Evolutionary conservation across 208 protist genomes (phyloP), one percentile per base, ranked within the genome.

Genomic region (Leptomonas seymouri): DNA sequence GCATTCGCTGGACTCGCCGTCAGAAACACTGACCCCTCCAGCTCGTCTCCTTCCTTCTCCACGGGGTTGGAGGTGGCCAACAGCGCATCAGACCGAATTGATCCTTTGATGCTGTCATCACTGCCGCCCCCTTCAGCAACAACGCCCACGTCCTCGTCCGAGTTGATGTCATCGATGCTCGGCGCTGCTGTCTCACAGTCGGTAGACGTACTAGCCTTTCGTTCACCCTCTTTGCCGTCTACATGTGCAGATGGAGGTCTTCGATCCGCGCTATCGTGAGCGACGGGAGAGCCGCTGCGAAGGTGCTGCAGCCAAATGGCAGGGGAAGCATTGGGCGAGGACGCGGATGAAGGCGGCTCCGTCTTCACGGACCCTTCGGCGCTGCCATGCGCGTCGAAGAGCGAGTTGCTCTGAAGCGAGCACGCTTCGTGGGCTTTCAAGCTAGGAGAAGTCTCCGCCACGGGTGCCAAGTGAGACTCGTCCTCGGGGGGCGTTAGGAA

Each of bases 21-120:
- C 8, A 80, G 51, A 30, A 80, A 78, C 3, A 68, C 50, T 0
- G 73, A 58, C 15, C 3, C 9, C 21, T 49, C 50, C 7, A 20
- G 9, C 39, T 51, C 27, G 4, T 41, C 46, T 4, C 44, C 64
- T 4, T 53, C 50, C 28, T 51, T 27, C 12, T 51, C 44, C 44
- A 16, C 44, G 16, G 44, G 20, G 39, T 7, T 16, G 7, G 44
- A 15, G 20, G 44, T 18, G 12, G 44, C 11, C 44, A 16, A n/a
- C 44, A 21, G 16, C 44, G 12, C 3, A 48, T 15, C 34, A 3
- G 34, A 9, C 34, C 9, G 7, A 3, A 12, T 9, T 9, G 34
- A 3, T 9, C 7, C 34, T 9, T 39, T 9, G 3, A 12, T 9
- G 34, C 34, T 9, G 7, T 9, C 42, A 14, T 31, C 49, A 27